Evolutionary conservation across 2,329 filamentous ascomycete species (phyloP), one percentile per base, ranked within the genome.

Genomic region (Epichloe uncinata): DNA sequence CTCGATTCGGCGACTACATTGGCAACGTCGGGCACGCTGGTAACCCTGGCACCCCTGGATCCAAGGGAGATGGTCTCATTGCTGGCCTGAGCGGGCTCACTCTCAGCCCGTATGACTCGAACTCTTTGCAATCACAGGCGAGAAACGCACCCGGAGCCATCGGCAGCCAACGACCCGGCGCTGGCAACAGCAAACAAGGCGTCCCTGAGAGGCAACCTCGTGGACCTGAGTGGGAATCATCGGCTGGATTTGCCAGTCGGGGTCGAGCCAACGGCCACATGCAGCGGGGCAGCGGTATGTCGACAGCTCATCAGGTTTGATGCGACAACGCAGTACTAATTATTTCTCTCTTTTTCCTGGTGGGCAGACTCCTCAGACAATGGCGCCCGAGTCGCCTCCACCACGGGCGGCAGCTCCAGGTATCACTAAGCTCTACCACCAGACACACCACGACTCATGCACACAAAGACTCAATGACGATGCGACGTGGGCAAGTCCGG

Each of bases 191-290:
- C 47, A 53, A 62, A 45, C 68, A 65, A 67, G 70, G 67, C 26
- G 72, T 72, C 9, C 78, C 78, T 3, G 79, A 83, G 56, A 71
- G 79, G 52, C 79, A 84, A 64, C 79, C 79, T n/a, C 73, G 78
- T 26, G 78, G 78, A 26, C 79, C 80, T 2, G 77, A 79, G 59
- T 82, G 79, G 79, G 78, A 80, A 61, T 68, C 66, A 42, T 68
- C 66, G 33, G 61, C 61, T 47, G 78, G 77, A 2, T 82, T 82
- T 57, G 69, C 66, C 37, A 66, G 68, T 18, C 76, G 79, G 51
- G 66, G 66, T 52, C 75, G 79, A 45, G 61, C 74, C 49, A 81
- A 79, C 56, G 80, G 80, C 20, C 80, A 84, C 60, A 73, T 74
- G 63, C 74, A 78, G 55, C 73, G 79, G 52, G 74, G 77, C 50